phyloP scores from a whole-genome alignment of 352 stramenopile genomes.

The Pseudoperonospora humuli region DNA sequence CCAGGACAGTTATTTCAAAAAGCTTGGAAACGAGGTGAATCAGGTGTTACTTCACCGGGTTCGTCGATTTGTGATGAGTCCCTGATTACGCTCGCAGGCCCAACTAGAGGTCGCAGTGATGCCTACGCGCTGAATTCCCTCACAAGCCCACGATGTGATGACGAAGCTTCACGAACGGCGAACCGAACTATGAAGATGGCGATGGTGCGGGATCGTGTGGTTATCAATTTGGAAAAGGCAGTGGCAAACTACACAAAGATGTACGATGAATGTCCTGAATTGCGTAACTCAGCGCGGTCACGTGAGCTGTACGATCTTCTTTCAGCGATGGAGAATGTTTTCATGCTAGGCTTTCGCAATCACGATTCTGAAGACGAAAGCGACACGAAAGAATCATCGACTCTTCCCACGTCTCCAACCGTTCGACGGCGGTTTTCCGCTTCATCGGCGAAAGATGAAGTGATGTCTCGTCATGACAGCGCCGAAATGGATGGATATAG shows the following conservation, averaged over 20 bases:
- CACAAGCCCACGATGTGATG: slow-evolving; percentile 15
- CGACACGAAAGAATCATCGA: slow-evolving; percentile 12
- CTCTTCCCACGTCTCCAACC: slow-evolving; percentile 19
- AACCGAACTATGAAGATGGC: slow-evolving; percentile 12
- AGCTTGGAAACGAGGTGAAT: slow-evolving; percentile 35
- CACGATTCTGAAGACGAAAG: slow-evolving; percentile 21
- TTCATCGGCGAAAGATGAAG: slow-evolving; percentile 9
- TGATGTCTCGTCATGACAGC: slow-evolving; percentile 15
- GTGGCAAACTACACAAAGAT: slow-evolving; percentile 51
- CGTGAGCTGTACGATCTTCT: slow-evolving; percentile 65
- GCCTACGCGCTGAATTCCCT: slow-evolving; percentile 16
- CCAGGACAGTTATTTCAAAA: slow-evolving; percentile 63
- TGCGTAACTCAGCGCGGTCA: slow-evolving; percentile 54
- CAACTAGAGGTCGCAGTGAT: slow-evolving; percentile 12
- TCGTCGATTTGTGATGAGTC: slow-evolving; percentile 22
- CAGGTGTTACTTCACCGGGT: slow-evolving; percentile 13
- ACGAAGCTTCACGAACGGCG: slow-evolving; percentile 7
- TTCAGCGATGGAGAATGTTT: slow-evolving; percentile 55
- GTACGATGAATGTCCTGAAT: slow-evolving; percentile 49
- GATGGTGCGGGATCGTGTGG: slow-evolving; percentile 40
- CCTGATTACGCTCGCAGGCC: slow-evolving; percentile 13
- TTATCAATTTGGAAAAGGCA: slow-evolving; percentile 50
- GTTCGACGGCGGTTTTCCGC: slow-evolving; percentile 11
- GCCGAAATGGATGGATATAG: slow-evolving; percentile 10
- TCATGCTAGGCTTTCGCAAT: slow-evolving; percentile 54